Evolutionary conservation across 345 rosid species (phyloP).

Genomic region (Gossypium raimondii): DNA sequence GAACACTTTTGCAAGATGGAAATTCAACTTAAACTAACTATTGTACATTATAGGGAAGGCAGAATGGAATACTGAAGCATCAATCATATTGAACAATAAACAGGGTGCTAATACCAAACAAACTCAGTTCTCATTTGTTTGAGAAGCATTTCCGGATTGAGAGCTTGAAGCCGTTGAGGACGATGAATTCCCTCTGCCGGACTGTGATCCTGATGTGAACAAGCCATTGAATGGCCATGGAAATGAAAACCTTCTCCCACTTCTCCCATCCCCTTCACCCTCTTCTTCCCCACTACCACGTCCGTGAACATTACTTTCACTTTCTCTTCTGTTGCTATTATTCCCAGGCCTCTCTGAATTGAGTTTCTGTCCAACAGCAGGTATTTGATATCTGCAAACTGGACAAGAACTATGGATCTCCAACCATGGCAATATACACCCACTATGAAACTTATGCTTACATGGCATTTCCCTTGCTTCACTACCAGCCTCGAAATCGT

Average conservation of each 20-base stretch:
- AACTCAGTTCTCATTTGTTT: slow-evolving; percentile 37
- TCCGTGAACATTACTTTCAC: slow-evolving; percentile 24
- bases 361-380: slow-evolving; percentile 61
- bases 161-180: slow-evolving; percentile 33
- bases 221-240: slow-evolving; percentile 84
- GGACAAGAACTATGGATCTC: slow-evolving; percentile 93
- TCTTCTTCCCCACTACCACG: slow-evolving; percentile 35
- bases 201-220: slow-evolving; percentile 43
- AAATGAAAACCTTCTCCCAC: slow-evolving; percentile 59
- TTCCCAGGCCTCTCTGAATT: slow-evolving; percentile 39
- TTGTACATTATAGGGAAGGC: slow-evolving; percentile 24
- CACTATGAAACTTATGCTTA: slow-evolving; percentile 72
- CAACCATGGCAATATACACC: slow-evolving; percentile 82
- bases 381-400: slow-evolving; percentile 72
- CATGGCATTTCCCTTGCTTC: slow-evolving; percentile 89
- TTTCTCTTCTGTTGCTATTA: slow-evolving; percentile 25
- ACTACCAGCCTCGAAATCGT: slow-evolving; percentile 62
- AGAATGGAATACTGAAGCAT: slow-evolving; percentile 14
- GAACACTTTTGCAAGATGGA: slow-evolving; percentile 10
- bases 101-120: slow-evolving; percentile 7
- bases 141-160: slow-evolving; percentile 32
- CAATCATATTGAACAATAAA: background rate
- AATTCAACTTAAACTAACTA: slow-evolving; percentile 16
- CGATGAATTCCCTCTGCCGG: slow-evolving; percentile 40
- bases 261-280: slow-evolving; percentile 49